Evolutionary conservation across 2,329 filamentous ascomycete species (phyloP).

Genomic region (Byssoonygena ceratinophila): DNA sequence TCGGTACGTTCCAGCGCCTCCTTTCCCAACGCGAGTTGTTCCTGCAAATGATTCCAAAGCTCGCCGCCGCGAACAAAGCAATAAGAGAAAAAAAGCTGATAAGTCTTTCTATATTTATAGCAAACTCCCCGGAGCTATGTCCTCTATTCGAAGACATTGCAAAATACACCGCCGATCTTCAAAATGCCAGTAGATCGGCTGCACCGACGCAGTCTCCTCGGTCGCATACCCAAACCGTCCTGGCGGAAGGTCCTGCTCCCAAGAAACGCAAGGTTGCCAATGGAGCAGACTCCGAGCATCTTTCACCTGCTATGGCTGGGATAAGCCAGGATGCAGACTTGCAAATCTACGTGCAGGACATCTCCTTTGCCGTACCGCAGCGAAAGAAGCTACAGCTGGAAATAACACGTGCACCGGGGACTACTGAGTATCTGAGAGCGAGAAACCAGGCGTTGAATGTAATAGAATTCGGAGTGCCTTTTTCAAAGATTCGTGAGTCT

Average conservation of each 20-base stretch:
- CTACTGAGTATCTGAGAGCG: conserved; percentile 36
- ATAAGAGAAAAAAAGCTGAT: not conserved
- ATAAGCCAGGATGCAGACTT: conserved; percentile 27
- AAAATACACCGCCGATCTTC: conserved; percentile 34
- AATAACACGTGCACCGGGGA: conserved; percentile 33
- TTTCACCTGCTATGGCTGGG: conserved; percentile 21
- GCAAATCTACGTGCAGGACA: conserved; percentile 43
- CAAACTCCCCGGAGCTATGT: conserved; percentile 31
- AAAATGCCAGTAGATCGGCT: conserved; percentile 15
- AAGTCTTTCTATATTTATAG: not conserved
- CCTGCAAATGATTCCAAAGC: not conserved
- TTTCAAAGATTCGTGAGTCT: conserved; percentile 40
- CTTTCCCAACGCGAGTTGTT: not conserved
- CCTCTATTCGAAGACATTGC: conserved; percentile 43
- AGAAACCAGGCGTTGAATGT: conserved; percentile 42
- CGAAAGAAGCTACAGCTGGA: conserved; percentile 54
- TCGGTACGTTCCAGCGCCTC: conserved; percentile 25
- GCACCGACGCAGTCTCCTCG: conserved; percentile 3
- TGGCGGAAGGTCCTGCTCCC: conserved; percentile 27
- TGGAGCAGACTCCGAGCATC: conserved; percentile 23
- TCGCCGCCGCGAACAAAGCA: too few species aligned
- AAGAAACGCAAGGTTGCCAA: conserved; percentile 45
- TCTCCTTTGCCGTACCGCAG: conserved; percentile 52
- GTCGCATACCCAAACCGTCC: conserved; percentile 16
- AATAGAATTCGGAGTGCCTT: conserved; percentile 45